Conservation (phyloP, 495 filamentous ascomycete genomes). For the Tuber melanosporum region DNA sequence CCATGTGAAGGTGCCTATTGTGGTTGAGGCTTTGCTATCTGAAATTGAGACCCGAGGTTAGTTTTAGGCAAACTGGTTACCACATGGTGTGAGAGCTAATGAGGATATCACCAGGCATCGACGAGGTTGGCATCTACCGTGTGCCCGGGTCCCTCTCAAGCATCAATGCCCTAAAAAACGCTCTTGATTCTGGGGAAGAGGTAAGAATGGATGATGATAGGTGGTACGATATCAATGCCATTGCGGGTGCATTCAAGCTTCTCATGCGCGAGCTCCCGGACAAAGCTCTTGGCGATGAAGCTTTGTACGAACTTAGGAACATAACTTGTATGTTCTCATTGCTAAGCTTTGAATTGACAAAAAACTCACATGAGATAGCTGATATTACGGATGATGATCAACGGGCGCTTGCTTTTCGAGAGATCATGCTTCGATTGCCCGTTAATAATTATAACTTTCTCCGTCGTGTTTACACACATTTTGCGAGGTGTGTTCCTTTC, state of each 20-base stretch:
- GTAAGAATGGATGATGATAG: conserved; percentile 43
- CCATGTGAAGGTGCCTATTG: conserved; percentile 42
- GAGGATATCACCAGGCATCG: conserved; percentile 26
- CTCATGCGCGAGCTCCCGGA: conserved; percentile 43
- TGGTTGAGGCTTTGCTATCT: conserved; percentile 39
- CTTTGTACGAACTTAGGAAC: conserved; percentile 36
- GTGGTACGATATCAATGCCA: conserved; percentile 44
- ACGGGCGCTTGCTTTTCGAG: conserved; percentile 32
- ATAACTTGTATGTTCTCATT: conserved; percentile 29
- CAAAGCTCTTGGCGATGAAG: conserved; percentile 33
- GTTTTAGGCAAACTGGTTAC: background rate
- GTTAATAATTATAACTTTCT: conserved; percentile 41
- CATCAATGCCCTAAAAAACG: conserved; percentile 40
- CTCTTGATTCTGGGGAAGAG: conserved; percentile 41
- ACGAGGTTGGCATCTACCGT: conserved; percentile 42
- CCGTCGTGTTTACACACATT: conserved; percentile 42
- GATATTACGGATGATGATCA: conserved; percentile 41
- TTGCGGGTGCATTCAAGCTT: conserved; percentile 42
- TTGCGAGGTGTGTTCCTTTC: conserved; percentile 29
- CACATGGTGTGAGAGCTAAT: conserved; percentile 9
- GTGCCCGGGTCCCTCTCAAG: conserved; percentile 42
- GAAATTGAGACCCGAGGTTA: conserved; percentile 42
- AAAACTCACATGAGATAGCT: conserved; percentile 26
- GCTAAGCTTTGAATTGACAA: background rate
- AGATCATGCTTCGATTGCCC: conserved; percentile 38